phyloP scores from a whole-genome alignment of 768 basidiomycete genomes.

The Pleurotus djamor region DNA sequence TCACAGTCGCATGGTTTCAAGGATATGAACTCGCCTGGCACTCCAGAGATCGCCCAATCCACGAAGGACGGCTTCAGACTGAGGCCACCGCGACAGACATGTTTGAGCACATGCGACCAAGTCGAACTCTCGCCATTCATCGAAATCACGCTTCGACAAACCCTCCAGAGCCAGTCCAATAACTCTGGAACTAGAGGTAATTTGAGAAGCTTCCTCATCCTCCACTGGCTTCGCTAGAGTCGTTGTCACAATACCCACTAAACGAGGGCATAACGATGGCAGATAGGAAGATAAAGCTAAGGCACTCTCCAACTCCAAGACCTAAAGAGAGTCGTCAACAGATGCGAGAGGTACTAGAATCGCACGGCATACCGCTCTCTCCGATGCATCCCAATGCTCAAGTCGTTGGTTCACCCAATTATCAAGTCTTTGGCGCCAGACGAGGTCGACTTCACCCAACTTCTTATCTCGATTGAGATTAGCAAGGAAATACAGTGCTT shows the following conservation, averaged over 20 bases:
- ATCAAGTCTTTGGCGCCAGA: slow-evolving; percentile 57
- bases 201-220: slow-evolving; percentile 21
- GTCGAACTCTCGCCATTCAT: slow-evolving; percentile 51
- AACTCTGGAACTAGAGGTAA: slow-evolving; percentile 49
- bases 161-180: slow-evolving; percentile 58
- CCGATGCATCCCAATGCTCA: slow-evolving; percentile 33
- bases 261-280: slow-evolving; percentile 32
- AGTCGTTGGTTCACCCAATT: slow-evolving; percentile 44
- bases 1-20: neutral
- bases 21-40: slow-evolving; percentile 35
- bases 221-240: slow-evolving; percentile 28
- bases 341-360: neutral
- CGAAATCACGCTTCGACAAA: slow-evolving; percentile 38
- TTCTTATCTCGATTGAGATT: slow-evolving; percentile 44
- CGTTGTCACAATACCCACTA: slow-evolving; percentile 43
- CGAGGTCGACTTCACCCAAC: slow-evolving; percentile 54
- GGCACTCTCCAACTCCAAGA: slow-evolving; percentile 50
- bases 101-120: slow-evolving; percentile 44
- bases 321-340: slow-evolving; percentile 26
- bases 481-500: slow-evolving; percentile 48
- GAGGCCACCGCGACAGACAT: slow-evolving; percentile 51
- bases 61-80: slow-evolving; percentile 53
- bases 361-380: slow-evolving; percentile 33
- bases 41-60: slow-evolving; percentile 49
- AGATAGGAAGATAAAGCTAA: slow-evolving; percentile 52